Evolutionary conservation across 345 rosid species (phyloP), one percentile per base, ranked within the genome.

Genomic region (Moringa oleifera): DNA sequence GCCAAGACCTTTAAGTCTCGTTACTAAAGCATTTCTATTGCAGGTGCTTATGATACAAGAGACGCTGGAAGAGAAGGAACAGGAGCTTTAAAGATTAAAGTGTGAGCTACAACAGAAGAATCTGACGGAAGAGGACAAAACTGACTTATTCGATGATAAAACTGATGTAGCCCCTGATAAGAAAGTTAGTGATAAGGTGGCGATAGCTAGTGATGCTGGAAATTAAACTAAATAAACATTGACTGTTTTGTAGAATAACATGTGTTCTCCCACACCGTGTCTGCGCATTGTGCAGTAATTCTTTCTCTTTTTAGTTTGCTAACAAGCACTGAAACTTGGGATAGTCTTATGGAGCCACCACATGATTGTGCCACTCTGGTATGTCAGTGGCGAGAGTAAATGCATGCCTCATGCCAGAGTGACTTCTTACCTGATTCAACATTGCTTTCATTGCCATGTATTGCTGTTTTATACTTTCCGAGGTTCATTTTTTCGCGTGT

Each of bases 11-110:
- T n/a, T n/a, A n/a, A n/a, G n/a, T n/a, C n/a, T n/a, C n/a, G n/a
- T n/a, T n/a, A n/a, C 57, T 12, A 53, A 53, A 20, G 24, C 41
- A 45, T 45, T 15, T 31, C 17, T 59, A 36, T 36, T 59, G 47
- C 83, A 92, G 98, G 93, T 85, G 25, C 80, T 80, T 23, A 68
- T 87, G 28, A 68, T 92, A 79, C 88, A 81, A 81, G 94, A 81
- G 69, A 85, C 79, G 69, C 46, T 89, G 11, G 87, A 81, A 75
- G 88, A 81, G 80, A 87, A 81, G 67, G 95, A 89, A 23, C 55
- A 2, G 5, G 87, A 87, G 66, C 53, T 82, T 16, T 58, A 72
- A 51, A 81, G 55, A 66, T 68, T 80, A 62, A 82, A 77, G 75
- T 60, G 60, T 28, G 89, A 81, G 71, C 67, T 68, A 55, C 70